phyloP scores from a whole-genome alignment of 2,329 filamentous ascomycete species.

The Alternaria viburni region DNA sequence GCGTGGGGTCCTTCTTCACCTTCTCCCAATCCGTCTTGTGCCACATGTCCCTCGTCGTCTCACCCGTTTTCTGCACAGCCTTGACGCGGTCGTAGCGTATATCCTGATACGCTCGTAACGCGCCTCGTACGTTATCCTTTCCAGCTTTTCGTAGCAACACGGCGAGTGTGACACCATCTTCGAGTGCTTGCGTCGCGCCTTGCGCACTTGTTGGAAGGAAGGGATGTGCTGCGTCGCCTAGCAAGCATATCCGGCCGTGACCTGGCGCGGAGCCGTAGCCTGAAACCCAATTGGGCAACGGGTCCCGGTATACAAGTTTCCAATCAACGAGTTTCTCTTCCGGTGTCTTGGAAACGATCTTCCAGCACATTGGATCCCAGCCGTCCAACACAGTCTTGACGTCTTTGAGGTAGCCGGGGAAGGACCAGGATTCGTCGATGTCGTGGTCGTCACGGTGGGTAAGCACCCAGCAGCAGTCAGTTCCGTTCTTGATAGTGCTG shows the following conservation, averaged over 20 bases:
- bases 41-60: constrained; percentile 45
- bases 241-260: constrained; percentile 54
- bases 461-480: constrained; percentile 48
- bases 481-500: constrained; percentile 45
- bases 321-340: constrained; percentile 55
- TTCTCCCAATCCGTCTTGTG: constrained; percentile 46
- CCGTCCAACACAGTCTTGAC: constrained; percentile 41
- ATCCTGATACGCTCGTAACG: constrained; percentile 42
- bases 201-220: constrained; percentile 62
- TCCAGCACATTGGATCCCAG: constrained; percentile 44
- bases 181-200: constrained; percentile 61
- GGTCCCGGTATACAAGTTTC: constrained; percentile 63
- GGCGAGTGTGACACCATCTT: constrained; percentile 52
- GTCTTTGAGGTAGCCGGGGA: constrained; percentile 42
- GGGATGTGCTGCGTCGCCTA: constrained; percentile 62
- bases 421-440: constrained; percentile 47
- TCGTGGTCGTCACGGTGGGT: constrained; percentile 45
- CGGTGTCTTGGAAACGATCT: constrained; percentile 46
- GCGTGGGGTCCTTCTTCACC: constrained; percentile 38
- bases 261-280: constrained; percentile 49
- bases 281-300: constrained; percentile 60
- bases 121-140: constrained; percentile 37
- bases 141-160: constrained; percentile 34
- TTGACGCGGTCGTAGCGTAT: constrained; percentile 42
- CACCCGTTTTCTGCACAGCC: constrained; percentile 44